A percentile compares a stretch with the other conserved stretches of the same genome.
Evolutionary conservation across 2,329 filamentous ascomycete genomes (phyloP).

Genomic region (Fusarium guadeloupense): DNA sequence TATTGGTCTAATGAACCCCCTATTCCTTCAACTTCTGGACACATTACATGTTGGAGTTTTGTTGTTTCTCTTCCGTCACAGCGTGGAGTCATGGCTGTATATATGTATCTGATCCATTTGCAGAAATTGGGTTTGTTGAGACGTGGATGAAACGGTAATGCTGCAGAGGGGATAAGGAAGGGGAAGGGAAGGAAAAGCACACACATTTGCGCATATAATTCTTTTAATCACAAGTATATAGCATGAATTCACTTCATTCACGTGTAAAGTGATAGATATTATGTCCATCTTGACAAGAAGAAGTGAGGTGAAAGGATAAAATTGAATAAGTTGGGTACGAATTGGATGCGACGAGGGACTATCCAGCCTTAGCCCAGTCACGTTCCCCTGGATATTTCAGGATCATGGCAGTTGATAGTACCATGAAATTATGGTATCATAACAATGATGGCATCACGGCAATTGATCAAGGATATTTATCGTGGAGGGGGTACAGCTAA

Average conservation of each 20-base stretch:
- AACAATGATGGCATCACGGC: no score
- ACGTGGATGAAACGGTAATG: slow-evolving; percentile 8
- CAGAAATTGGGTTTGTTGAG: slow-evolving; percentile 15
- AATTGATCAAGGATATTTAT: no score
- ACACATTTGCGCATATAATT: slow-evolving; percentile 1
- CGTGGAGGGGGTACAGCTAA: no score
- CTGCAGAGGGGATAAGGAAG: slow-evolving; percentile 8
- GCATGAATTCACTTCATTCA: background rate
- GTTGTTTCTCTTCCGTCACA: slow-evolving; percentile 7
- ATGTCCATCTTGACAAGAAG: no score
- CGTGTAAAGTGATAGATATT: no score
- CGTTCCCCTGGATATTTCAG: no score
- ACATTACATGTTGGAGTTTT: background rate
- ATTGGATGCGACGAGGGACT: no score
- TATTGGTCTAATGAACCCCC: background rate
- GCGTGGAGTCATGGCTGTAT: slow-evolving; percentile 31
- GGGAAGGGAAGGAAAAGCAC: slow-evolving; percentile 16
- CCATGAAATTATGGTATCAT: no score
- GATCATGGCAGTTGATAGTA: no score
- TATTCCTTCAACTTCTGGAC: background rate
- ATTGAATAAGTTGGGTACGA: no score
- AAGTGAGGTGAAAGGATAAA: no score
- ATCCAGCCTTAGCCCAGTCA: no score
- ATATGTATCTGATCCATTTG: slow-evolving; percentile 1
- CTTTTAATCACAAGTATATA: slow-evolving; percentile 10